phyloP scores from a whole-genome alignment of 352 stramenopile genomes.

The Phytophthora foliorum region DNA sequence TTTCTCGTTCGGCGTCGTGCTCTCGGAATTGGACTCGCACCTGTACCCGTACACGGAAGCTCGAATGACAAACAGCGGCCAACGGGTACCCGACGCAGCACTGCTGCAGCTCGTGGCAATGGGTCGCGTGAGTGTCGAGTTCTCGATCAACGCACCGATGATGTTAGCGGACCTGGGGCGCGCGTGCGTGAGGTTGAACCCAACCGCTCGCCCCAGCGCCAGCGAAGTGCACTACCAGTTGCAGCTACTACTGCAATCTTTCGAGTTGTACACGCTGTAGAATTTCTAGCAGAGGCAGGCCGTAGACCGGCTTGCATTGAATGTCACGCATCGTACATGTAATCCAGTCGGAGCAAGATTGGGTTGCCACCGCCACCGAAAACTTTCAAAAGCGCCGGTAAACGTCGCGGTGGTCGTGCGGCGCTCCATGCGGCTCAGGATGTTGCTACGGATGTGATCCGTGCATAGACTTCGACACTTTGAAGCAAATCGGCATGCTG shows the following conservation, averaged over 20 bases:
- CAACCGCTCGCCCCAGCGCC: conserved; percentile 24
- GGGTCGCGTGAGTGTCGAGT: conserved; percentile 27
- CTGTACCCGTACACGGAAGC: conserved; percentile 38
- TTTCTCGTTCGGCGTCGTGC: conserved; percentile 53
- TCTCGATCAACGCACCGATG: conserved; percentile 24
- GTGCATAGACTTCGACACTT: conserved; percentile 32
- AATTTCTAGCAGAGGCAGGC: conserved; percentile 5
- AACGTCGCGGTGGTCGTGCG: conserved; percentile 7
- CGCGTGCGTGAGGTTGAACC: conserved; percentile 32
- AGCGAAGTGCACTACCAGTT: conserved; percentile 39
- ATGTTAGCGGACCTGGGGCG: conserved; percentile 26
- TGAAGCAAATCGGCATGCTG: conserved; percentile 23
- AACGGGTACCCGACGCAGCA: conserved; percentile 24
- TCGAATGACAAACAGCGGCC: conserved; percentile 20
- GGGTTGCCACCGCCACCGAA: conserved; percentile 20
- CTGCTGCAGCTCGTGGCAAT: conserved; percentile 40
- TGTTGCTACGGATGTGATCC: conserved; percentile 21
- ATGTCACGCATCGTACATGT: conserved; percentile 4
- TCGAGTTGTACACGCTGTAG: conserved; percentile 35
- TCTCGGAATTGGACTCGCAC: conserved; percentile 50
- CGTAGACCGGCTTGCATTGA: neutral
- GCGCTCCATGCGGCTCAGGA: conserved; percentile 18
- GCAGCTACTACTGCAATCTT: conserved; percentile 31
- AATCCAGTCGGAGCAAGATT: too few species aligned
- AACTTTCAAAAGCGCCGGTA: conserved; percentile 1